A percentile compares a stretch with the other conserved stretches of the same genome.
Evolutionary conservation across 2,329 filamentous ascomycete genomes (phyloP).

Genomic region (Cercospora nicotianae): DNA sequence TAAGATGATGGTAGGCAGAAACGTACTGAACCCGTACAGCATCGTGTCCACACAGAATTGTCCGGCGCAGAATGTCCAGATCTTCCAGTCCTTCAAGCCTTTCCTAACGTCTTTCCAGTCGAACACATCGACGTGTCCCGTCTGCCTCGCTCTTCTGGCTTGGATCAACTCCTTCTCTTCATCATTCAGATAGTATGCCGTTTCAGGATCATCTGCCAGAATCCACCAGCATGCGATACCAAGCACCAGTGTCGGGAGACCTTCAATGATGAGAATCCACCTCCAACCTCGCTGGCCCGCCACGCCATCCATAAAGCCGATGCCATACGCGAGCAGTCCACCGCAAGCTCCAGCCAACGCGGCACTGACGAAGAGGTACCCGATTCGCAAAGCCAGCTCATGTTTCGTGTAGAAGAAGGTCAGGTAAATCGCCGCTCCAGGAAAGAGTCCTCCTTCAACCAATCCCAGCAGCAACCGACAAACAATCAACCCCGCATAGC

Average conservation of each 20-base stretch:
- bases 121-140: slow-evolving; percentile 45
- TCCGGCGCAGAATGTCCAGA: slow-evolving; percentile 67
- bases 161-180: slow-evolving; percentile 61
- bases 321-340: slow-evolving; percentile 71
- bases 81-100: slow-evolving; percentile 72
- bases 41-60: slow-evolving; percentile 63
- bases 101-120: slow-evolving; percentile 63
- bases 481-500: slow-evolving; percentile 65
- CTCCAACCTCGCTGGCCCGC: slow-evolving; percentile 67
- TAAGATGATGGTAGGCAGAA: slow-evolving; percentile 57
- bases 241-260: slow-evolving; percentile 54
- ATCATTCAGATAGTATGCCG: slow-evolving; percentile 58
- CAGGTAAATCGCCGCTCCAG: slow-evolving; percentile 66
- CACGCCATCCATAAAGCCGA: slow-evolving; percentile 70
- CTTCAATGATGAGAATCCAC: slow-evolving; percentile 67
- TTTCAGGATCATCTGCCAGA: slow-evolving; percentile 65
- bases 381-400: slow-evolving; percentile 70
- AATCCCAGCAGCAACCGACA: slow-evolving; percentile 68
- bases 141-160: slow-evolving; percentile 51
- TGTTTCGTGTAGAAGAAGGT: slow-evolving; percentile 75
- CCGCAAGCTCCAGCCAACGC: slow-evolving; percentile 71
- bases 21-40: slow-evolving; percentile 58
- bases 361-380: slow-evolving; percentile 70
- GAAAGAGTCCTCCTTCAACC: slow-evolving; percentile 70
- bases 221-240: slow-evolving; percentile 56